These are phyloP conservation scores for Penicillium aurantiogriseum DNA, from an alignment of 2,329 filamentous ascomycete genomes.

Conservation along the genomic window DNA sequence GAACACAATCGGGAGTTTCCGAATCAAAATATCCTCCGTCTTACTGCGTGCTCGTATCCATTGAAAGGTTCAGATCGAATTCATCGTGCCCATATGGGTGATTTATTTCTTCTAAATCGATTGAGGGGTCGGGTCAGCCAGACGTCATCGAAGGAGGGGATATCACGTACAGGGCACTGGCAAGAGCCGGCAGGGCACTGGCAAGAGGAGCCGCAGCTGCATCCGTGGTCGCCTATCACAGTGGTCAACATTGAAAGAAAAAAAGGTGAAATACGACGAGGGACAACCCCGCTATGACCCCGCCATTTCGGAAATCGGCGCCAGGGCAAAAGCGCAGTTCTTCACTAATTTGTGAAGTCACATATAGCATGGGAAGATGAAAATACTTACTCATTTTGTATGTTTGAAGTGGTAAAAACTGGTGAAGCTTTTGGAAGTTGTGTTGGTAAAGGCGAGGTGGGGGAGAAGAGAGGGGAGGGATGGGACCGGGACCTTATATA, in stretches of 20 bases:
- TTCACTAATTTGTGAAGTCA: background rate
- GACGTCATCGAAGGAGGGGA: background rate
- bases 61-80: background rate
- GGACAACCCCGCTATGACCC: slow-evolving; percentile 23
- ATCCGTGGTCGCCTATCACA: slow-evolving; percentile 36
- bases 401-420: slow-evolving; percentile 8
- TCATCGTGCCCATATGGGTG: background rate
- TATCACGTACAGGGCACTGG: slow-evolving; percentile 41
- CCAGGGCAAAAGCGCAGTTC: background rate
- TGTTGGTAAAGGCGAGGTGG: slow-evolving; percentile 3
- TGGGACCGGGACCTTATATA: slow-evolving; percentile 24
- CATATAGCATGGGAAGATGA: background rate
- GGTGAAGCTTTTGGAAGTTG: slow-evolving; percentile 2
- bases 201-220: slow-evolving; percentile 44
- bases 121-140: slow-evolving; percentile 7
- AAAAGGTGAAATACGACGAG: slow-evolving; percentile 1
- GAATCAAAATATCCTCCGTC: background rate
- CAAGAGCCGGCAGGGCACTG: slow-evolving; percentile 42
- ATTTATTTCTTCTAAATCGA: slow-evolving; percentile 23
- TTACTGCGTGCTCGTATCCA: background rate
- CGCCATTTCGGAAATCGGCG: slow-evolving; percentile 13
- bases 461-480: slow-evolving; percentile 3
- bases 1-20: background rate
- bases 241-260: slow-evolving; percentile 13
- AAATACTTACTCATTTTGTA: slow-evolving; percentile 28